Evolutionary conservation across 2,329 filamentous ascomycete genomes (phyloP).

Genomic region (Colletotrichum falcatum): DNA sequence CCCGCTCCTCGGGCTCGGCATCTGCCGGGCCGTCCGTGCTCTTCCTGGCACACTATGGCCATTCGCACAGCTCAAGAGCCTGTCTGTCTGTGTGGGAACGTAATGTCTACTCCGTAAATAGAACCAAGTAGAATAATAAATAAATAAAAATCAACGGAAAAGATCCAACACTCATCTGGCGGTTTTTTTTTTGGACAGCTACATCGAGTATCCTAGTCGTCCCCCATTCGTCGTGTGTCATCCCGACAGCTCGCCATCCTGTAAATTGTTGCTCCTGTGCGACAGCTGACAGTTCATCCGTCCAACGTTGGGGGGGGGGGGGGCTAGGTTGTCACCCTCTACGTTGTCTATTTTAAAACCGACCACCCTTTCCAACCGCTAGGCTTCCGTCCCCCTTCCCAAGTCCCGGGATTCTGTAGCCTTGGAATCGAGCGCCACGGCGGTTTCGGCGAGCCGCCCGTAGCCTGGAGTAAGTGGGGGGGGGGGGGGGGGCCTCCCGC

Average conservation of each 20-base stretch:
- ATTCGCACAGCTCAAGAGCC: background rate
- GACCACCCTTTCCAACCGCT: background rate
- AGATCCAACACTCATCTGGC: background rate
- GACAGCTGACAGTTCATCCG: background rate
- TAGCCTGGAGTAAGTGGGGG: background rate
- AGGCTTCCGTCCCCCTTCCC: background rate
- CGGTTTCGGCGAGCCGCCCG: background rate
- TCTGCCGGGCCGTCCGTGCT: constrained; percentile 15
- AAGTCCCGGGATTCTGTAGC: background rate
- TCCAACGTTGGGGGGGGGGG: background rate
- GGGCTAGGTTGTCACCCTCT: background rate
- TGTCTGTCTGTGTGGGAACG: background rate
- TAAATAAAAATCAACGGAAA: background rate
- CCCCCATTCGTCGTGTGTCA: background rate
- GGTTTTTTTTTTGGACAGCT: background rate
- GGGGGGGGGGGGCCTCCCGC: background rate
- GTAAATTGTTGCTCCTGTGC: background rate
- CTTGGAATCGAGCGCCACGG: background rate
- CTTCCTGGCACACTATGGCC: background rate
- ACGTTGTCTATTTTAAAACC: background rate
- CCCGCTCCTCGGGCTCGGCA: constrained; percentile 30
- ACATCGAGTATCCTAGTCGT: background rate
- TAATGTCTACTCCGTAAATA: background rate
- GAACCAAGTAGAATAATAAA: background rate
- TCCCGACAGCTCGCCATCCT: background rate